Evolutionary conservation across 2,329 filamentous ascomycete genomes (phyloP).

Genomic region (Hymenoscyphus occultus): DNA sequence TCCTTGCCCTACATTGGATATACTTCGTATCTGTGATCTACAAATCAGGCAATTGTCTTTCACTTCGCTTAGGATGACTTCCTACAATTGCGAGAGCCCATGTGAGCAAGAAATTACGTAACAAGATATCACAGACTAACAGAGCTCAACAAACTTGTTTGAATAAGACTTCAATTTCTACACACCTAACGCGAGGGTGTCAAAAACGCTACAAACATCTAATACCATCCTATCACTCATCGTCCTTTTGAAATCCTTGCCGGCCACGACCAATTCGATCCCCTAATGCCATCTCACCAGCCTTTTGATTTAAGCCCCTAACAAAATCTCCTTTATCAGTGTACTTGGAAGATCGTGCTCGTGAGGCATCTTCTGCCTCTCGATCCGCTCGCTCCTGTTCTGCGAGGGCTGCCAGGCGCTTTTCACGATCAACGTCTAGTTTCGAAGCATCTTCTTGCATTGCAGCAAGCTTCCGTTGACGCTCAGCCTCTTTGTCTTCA

Average conservation of each 20-base stretch:
- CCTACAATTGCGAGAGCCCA: too few species aligned
- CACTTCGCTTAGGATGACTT: too few species aligned
- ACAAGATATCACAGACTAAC: too few species aligned
- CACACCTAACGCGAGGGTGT: not conserved
- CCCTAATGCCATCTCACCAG: constrained; percentile 49
- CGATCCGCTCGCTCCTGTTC: constrained; percentile 61
- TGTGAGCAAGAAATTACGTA: too few species aligned
- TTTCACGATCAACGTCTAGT: constrained; percentile 67
- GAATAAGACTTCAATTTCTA: not conserved
- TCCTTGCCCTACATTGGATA: too few species aligned
- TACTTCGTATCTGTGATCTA: too few species aligned
- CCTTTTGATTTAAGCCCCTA: constrained; percentile 59
- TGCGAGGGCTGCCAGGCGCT: constrained; percentile 64
- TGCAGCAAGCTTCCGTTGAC: constrained; percentile 64
- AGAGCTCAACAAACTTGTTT: not conserved
- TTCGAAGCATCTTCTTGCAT: constrained; percentile 71
- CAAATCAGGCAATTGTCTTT: too few species aligned
- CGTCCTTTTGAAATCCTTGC: constrained; percentile 46
- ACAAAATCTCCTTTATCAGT: constrained; percentile 64
- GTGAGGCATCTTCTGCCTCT: constrained; percentile 64
- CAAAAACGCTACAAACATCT: not conserved
- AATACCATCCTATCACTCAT: constrained; percentile 30
- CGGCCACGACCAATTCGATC: constrained; percentile 51
- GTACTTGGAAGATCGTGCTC: constrained; percentile 57
- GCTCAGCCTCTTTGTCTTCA: constrained; percentile 50